Percentiles rank a stretch among this genome's conserved stretches.
phyloP scores from a whole-genome alignment of 257 asterid genomes.

The Solanum corneliomulleri region DNA sequence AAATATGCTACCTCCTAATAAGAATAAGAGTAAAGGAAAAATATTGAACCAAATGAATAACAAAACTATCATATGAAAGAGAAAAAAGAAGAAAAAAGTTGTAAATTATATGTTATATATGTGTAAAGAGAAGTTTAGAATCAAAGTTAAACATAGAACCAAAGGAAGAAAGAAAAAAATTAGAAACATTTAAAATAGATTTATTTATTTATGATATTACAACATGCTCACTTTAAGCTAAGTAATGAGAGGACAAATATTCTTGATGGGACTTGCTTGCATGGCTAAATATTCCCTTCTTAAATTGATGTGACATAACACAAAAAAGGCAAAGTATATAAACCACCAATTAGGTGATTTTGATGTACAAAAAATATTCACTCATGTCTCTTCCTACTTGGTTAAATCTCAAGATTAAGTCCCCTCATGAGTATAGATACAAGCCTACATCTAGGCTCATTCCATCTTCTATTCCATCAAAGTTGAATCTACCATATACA shows the following conservation, averaged over 20 bases:
- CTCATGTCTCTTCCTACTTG: slow-evolving; percentile 42
- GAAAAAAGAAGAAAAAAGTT: background rate
- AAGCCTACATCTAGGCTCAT: slow-evolving; percentile 9
- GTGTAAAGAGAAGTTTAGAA: slow-evolving; percentile 9
- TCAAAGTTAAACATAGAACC: slow-evolving; percentile 1
- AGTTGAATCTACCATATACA: slow-evolving; percentile 14
- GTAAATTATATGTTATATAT: background rate
- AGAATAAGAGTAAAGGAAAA: background rate
- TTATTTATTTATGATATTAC: background rate
- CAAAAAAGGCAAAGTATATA: background rate
- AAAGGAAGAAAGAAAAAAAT: background rate
- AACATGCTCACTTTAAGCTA: background rate
- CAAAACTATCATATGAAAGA: background rate
- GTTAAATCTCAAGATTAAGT: slow-evolving; percentile 10
- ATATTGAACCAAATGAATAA: background rate
- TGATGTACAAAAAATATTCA: background rate
- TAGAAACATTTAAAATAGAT: background rate
- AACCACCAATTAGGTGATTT: background rate
- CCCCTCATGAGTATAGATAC: slow-evolving; percentile 9
- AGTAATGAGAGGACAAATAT: slow-evolving; percentile 5
- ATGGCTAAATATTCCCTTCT: slow-evolving; percentile 65
- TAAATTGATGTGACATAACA: slow-evolving; percentile 8
- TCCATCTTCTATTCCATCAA: slow-evolving; percentile 6
- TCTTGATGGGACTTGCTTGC: slow-evolving; percentile 10
- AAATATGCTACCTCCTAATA: background rate